Percentiles rank a stretch among this genome's conserved stretches.
These are phyloP conservation scores for Ceratobasidium sp. DNA, from an alignment of 1,284 basidiomycete species.

Conservation along the genomic window DNA sequence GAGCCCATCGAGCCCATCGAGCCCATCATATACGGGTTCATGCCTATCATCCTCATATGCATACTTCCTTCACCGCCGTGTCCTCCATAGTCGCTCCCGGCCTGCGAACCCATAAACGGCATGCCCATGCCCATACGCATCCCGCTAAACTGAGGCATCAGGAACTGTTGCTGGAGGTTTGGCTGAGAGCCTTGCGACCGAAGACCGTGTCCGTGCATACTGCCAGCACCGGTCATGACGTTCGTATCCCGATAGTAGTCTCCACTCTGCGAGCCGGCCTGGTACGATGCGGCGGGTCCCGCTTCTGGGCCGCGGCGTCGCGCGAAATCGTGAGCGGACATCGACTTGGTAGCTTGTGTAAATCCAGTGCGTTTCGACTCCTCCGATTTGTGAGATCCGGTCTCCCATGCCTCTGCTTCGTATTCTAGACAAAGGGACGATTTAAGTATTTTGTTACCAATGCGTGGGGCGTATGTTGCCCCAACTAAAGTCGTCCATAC, in stretches of 20 bases:
- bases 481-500: constrained; percentile 99
- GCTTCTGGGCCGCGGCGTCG: constrained; percentile 40
- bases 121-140: constrained; percentile 61
- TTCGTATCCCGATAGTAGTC: constrained; percentile 89
- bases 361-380: constrained; percentile 52
- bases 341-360: constrained; percentile 49
- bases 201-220: constrained; percentile 40
- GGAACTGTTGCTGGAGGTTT: constrained; percentile 71
- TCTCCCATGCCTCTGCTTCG: constrained; percentile 91
- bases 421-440: constrained; percentile 72
- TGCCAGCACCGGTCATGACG: constrained; percentile 57
- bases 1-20: constrained; percentile 43
- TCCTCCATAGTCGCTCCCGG: constrained; percentile 51
- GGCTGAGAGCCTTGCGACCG: constrained; percentile 48
- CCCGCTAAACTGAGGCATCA: constrained; percentile 70
- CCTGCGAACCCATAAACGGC: constrained; percentile 49
- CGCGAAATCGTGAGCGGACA: constrained; percentile 48
- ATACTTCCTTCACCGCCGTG: constrained; percentile 47
- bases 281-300: constrained; percentile 65
- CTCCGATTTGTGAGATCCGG: constrained; percentile 82
- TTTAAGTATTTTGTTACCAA: neutral
- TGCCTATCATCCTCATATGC: constrained; percentile 49
- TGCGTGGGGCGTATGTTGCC: constrained; percentile 97
- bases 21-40: constrained; percentile 46
- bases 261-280: constrained; percentile 76